Base-by-base conservation (phyloP, 169 alveolate species). In the Fabrea salina region DNA sequence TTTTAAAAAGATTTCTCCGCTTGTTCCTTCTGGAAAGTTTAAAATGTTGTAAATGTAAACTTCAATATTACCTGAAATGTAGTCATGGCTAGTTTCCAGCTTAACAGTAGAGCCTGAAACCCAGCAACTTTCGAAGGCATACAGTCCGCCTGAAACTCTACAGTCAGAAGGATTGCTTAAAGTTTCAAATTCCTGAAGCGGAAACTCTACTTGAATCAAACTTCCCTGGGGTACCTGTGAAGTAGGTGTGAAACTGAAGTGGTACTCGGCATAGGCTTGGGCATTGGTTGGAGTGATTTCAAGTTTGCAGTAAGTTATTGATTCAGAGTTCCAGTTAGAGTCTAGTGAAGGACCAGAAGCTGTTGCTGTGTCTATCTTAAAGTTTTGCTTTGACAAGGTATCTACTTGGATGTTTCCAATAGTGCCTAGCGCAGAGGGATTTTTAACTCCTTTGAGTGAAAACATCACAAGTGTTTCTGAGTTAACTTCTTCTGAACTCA, bases 121-220 rank as follows among this genome's bases (percentile, higher is more conserved):
- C 11, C 11, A 19, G 39, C 81, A 74, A 22, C 33, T 16, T 6
- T 56, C 44, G 3, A 54, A 4, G 6, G 35, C n/a, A 19, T 19
- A 8, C 5, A 56, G 50, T 16, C 51, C 81, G 6, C 53, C 58
- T n/a, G 81, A 51, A 0, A 56, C 71, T 32, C 81, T 50, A 39
- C 81, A 74, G 35, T 32, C 33, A 2, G 81, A 71, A 74, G 81
- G 81, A 35, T 74, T 74, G 4, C 41, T 50, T 3, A 74, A 37
- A 13, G 11, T 13, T 6, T 40, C 71, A 54, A 74, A 74, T 8
- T 74, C 16, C 37, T 32, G 33, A 22, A 71, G 19, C 33, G 81
- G 81, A 39, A 74, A 74, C 35, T 37, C 71, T 4, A 74, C 44
- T 51, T 74, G 53, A 53, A 74, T 74, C 11, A 22, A 8, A 2